Evolutionary conservation across 805 yeast species (phyloP).

Genomic region (Debaryomyces maramus): DNA sequence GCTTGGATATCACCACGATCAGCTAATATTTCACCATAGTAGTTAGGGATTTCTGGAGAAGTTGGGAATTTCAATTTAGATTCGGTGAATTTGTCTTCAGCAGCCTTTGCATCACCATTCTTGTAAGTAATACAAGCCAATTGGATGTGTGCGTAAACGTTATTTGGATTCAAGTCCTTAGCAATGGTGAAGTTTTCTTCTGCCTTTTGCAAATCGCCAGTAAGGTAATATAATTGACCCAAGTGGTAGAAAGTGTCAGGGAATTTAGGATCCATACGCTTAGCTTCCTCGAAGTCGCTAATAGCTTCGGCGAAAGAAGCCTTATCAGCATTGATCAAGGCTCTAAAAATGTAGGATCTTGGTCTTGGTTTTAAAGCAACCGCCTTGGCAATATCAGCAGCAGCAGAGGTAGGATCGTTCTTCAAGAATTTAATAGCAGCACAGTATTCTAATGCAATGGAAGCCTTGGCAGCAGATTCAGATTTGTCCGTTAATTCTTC

Average conservation of each 20-base stretch:
- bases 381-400: slow-evolving; percentile 63
- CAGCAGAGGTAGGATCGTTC: slow-evolving; percentile 66
- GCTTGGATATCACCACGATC: slow-evolving; percentile 71
- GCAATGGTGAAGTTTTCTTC: slow-evolving; percentile 73
- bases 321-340: slow-evolving; percentile 79
- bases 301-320: slow-evolving; percentile 60
- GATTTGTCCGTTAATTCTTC: slow-evolving; percentile 32
- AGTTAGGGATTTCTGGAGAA: slow-evolving; percentile 89
- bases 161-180: slow-evolving; percentile 67
- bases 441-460: slow-evolving; percentile 79
- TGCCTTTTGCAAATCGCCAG: slow-evolving; percentile 73
- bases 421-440: slow-evolving; percentile 85
- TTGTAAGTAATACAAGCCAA: slow-evolving; percentile 90
- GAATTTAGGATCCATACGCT: slow-evolving; percentile 62
- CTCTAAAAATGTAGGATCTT: slow-evolving; percentile 79
- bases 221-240: slow-evolving; percentile 87
- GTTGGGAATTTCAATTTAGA: slow-evolving; percentile 79
- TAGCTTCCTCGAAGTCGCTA: slow-evolving; percentile 70
- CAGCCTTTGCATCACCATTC: slow-evolving; percentile 58
- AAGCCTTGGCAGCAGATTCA: slow-evolving; percentile 42
- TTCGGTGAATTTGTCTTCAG: slow-evolving; percentile 65
- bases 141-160: slow-evolving; percentile 86
- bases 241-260: slow-evolving; percentile 90
- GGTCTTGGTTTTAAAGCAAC: slow-evolving; percentile 70
- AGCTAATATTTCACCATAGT: slow-evolving; percentile 89